phyloP scores from a whole-genome alignment of 176 grass and related monocot species.

The Panicum miliaceum region DNA sequence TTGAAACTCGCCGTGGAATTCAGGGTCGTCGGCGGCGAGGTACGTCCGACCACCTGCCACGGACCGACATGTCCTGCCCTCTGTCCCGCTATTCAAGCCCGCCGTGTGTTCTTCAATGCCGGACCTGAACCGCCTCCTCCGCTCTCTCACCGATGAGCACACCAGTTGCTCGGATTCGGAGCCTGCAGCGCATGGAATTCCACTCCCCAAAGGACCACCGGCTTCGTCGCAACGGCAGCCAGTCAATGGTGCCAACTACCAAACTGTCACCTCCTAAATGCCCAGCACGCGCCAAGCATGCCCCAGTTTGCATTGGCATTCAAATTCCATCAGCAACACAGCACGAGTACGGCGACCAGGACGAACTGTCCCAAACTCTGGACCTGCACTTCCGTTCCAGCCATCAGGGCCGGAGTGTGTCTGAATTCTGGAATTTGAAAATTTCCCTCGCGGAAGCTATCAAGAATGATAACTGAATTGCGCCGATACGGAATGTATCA shows the following conservation, averaged over 20 bases:
- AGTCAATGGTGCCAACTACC: constrained; percentile 8
- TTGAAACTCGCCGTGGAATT: neutral
- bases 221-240: neutral
- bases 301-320: neutral
- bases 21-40: neutral
- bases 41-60: neutral
- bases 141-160: too few species aligned
- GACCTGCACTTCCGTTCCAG: neutral
- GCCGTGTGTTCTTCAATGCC: constrained; percentile 16
- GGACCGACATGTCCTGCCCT: neutral
- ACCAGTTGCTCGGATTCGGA: neutral
- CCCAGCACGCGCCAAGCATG: constrained; percentile 24
- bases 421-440: neutral
- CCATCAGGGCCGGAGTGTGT: neutral
- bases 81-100: neutral
- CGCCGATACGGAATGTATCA: neutral
- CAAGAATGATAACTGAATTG: neutral
- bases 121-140: constrained; percentile 20
- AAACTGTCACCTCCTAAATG: constrained; percentile 4
- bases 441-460: neutral
- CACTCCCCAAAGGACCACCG: constrained; percentile 18
- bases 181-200: neutral
- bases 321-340: neutral
- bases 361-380: neutral
- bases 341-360: neutral